These are phyloP conservation scores for Fibroporia radiculosa DNA, from an alignment of 768 basidiomycete species.

Conservation along the genomic window DNA sequence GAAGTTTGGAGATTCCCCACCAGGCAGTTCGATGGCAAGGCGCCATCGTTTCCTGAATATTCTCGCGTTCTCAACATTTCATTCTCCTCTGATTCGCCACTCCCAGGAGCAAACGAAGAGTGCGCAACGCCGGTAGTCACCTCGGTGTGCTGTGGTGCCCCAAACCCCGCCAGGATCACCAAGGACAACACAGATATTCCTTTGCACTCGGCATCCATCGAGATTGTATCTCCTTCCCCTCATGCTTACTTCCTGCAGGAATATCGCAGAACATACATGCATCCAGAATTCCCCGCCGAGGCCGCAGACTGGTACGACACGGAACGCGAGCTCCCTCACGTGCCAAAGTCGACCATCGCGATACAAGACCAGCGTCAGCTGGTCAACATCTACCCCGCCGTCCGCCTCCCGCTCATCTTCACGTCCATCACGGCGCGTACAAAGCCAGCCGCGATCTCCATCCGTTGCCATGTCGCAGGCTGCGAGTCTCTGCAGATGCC, in stretches of 20 bases:
- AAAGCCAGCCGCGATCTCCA: slow-evolving; percentile 11
- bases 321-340: slow-evolving; percentile 6
- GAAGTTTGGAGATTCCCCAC: slow-evolving; percentile 12
- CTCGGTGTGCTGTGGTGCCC: not conserved
- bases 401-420: slow-evolving; percentile 13
- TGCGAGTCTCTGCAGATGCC: slow-evolving; percentile 1
- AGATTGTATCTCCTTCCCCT: not conserved
- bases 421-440: not conserved
- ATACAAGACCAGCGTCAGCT: slow-evolving; percentile 5
- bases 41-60: slow-evolving; percentile 3
- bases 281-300: slow-evolving; percentile 11
- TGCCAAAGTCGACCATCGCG: not conserved
- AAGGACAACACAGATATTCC: not conserved
- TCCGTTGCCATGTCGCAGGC: not conserved
- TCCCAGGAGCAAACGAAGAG: not conserved
- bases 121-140: not conserved
- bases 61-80: slow-evolving; percentile 8
- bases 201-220: not conserved
- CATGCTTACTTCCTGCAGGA: slow-evolving; percentile 5
- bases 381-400: slow-evolving; percentile 12
- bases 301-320: slow-evolving; percentile 10
- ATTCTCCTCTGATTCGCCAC: slow-evolving; percentile 4
- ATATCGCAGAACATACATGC: slow-evolving; percentile 8
- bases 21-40: not conserved
- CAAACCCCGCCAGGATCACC: not conserved